Evolutionary conservation across 495 filamentous ascomycete species (phyloP), one percentile per base, ranked within the genome.

Genomic region (Ramalina intermedia): DNA sequence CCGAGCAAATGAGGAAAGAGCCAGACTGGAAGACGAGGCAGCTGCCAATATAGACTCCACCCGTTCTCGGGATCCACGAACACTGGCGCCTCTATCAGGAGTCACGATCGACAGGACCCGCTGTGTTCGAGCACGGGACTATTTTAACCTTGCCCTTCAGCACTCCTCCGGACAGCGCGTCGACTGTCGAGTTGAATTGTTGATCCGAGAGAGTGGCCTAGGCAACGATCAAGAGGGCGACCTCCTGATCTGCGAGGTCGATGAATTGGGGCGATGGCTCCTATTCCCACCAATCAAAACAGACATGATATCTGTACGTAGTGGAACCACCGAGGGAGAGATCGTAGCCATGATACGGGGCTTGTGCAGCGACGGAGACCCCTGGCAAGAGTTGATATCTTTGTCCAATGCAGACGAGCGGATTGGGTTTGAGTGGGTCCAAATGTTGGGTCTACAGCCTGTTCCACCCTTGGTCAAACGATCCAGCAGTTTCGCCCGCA

Each of bases 151-250:
- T 48, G 79, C 90, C 51, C 63, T 99, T 3, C 73, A 75, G 49
- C 91, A 99, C 63, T 93, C 93, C 1, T 93, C 73, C 60, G 93
- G 90, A 0, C 88, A 96, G 57, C 69, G 85, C 37, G 71, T 96
- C 18, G 85, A 84, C 53, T 95, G 91, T 58, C 83, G 82, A 46
- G 78, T 93, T n/a, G 93, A 96, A 59, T 57, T 96, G 6, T 71
- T 96, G 9, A 70, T 90, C 40, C 77, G 91, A 60, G 91, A 96
- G 60, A 85, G 84, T 38, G 64, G 76, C 6, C 58, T 71, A 17
- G 76, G 78, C 51, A 67, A 68, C 37, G 69, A 64, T 4, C 55
- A 56, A n/a, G 64, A 70, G 11, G 85, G 88, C 2, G 91, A 99
- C 62, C 63, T 99, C 41, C 74, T 99, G 16, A 80, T 99, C 48